Conservation (phyloP, 208 protist species). For the Novymonas esmeraldas region DNA sequence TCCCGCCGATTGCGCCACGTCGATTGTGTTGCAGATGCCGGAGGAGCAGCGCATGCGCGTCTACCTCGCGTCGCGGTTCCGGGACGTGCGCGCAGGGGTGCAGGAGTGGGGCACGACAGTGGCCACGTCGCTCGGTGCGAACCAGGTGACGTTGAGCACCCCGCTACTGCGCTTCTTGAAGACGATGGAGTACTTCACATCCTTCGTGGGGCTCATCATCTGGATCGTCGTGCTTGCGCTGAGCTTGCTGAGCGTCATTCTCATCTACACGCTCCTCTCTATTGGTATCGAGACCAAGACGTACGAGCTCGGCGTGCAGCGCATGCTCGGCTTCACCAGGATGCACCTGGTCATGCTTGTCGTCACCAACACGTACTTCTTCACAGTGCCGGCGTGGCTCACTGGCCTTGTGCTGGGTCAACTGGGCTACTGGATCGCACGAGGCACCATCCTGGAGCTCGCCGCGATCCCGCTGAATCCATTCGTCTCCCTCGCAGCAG, state of each 20-base stretch:
- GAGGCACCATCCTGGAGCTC: constrained; percentile 32
- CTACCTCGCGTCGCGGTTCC: constrained; percentile 53
- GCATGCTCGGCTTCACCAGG: constrained; percentile 92
- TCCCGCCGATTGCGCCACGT: constrained; percentile 32
- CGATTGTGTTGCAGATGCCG: constrained; percentile 53
- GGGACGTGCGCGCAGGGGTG: constrained; percentile 42
- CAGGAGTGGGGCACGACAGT: constrained; percentile 50
- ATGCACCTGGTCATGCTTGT: constrained; percentile 57
- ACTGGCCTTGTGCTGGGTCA: constrained; percentile 78
- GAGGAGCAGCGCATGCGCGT: constrained; percentile 18
- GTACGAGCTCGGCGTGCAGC: constrained; percentile 94
- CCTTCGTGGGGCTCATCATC: constrained; percentile 92
- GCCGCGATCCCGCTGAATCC: constrained; percentile 39
- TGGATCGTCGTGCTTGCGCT: constrained; percentile 90
- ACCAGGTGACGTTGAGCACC: constrained; percentile 55
- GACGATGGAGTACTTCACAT: constrained; percentile 67
- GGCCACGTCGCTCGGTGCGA: constrained; percentile 58
- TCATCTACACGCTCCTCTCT: constrained; percentile 95
- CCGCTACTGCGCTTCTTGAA: constrained; percentile 70
- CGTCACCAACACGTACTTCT: constrained; percentile 64
- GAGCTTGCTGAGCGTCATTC: constrained; percentile 83
- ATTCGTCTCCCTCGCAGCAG: constrained; percentile 32
- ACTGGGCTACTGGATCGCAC: constrained; percentile 43
- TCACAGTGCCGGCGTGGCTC: constrained; percentile 82
- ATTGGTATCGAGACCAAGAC: constrained; percentile 91